Evolutionary conservation across 306 rosid genomes (phyloP), one percentile per base, ranked within the genome.

Genomic region (Trichosanthes truncata): DNA sequence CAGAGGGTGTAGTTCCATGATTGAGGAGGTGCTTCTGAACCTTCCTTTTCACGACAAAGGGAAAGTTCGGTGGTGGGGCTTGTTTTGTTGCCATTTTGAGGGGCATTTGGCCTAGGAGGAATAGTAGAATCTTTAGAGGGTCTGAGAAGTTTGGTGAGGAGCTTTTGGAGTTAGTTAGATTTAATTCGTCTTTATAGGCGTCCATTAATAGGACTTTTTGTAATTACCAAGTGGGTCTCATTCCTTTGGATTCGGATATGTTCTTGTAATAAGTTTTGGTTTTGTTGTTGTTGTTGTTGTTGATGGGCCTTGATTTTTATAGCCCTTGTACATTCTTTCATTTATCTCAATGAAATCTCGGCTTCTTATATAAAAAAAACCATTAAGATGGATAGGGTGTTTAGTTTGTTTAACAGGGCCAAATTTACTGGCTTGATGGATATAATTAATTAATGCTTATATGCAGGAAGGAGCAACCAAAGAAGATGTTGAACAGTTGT

Each of bases 381-480:
- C 35, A 26, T 15, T 3, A 8, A 56, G 31, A 2, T 46, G 23
- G 46, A 66, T 26, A 68, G 7, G 72, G 74, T 46, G n/a, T 61
- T 43, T 77, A 60, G 15, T 77, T 33, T 25, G 52, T 59, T 60
- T 26, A 29, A 26, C 73, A 38, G 55, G 25, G 17, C 17, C 13
- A 41, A 77, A 38, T 38, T 36, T 41, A 77, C 48, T 59, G 35
- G 13, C 38, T 35, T 17, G 33, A 56, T 77, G 69, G 15, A 21
- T 57, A 57, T 73, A 9, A 62, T 46, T 82, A 29, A 29, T 29
- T 29, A 29, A 80, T 80, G 78, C 79, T 65, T 74, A 69, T 66
- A 82, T 86, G 65, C 91, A 94, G 98, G 98, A 94, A 85, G 98
- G 98, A 11, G 97, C 98, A 82, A 87, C 98, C 76, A 92, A 91